These are phyloP conservation scores for Trypanosoma grayi DNA, from an alignment of 208 protist species.

Conservation along the genomic window DNA sequence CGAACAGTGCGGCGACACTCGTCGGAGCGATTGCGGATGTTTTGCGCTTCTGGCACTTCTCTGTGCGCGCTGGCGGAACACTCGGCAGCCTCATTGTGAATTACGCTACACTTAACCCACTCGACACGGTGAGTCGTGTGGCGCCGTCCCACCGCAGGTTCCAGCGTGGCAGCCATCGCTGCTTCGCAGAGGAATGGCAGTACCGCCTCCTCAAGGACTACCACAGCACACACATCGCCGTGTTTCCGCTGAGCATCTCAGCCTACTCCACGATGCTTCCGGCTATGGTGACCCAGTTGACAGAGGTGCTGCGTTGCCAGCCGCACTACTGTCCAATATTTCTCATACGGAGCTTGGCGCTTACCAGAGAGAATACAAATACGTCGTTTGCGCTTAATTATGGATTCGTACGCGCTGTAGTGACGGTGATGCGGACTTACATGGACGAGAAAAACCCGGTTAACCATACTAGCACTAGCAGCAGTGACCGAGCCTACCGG, in stretches of 20 bases:
- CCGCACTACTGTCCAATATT: conserved; percentile 67
- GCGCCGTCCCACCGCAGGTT: conserved; percentile 62
- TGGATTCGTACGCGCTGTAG: conserved; percentile 47
- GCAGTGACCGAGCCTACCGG: background rate
- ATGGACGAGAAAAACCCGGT: conserved; percentile 28
- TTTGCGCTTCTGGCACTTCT: conserved; percentile 20
- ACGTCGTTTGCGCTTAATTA: conserved; percentile 49
- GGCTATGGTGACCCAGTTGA: conserved; percentile 64
- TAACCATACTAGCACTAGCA: background rate
- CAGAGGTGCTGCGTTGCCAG: conserved; percentile 50
- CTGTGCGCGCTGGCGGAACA: conserved; percentile 4
- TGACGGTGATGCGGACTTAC: conserved; percentile 53
- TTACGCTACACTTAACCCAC: conserved; percentile 12
- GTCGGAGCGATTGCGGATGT: conserved; percentile 73
- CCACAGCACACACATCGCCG: conserved; percentile 63
- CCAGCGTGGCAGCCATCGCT: conserved; percentile 42
- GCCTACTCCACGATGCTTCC: conserved; percentile 18
- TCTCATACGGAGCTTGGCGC: conserved; percentile 55
- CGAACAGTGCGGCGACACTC: conserved; percentile 11
- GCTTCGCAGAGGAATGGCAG: conserved; percentile 70
- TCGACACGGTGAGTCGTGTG: conserved; percentile 25
- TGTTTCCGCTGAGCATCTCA: conserved; percentile 14
- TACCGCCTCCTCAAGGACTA: conserved; percentile 71
- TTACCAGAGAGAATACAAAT: conserved; percentile 38
- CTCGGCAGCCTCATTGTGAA: conserved; percentile 16